A percentile compares a stretch with the other conserved stretches of the same genome.
Conservation (phyloP, 2,329 filamentous ascomycete species). For the Fusarium proliferatum region DNA sequence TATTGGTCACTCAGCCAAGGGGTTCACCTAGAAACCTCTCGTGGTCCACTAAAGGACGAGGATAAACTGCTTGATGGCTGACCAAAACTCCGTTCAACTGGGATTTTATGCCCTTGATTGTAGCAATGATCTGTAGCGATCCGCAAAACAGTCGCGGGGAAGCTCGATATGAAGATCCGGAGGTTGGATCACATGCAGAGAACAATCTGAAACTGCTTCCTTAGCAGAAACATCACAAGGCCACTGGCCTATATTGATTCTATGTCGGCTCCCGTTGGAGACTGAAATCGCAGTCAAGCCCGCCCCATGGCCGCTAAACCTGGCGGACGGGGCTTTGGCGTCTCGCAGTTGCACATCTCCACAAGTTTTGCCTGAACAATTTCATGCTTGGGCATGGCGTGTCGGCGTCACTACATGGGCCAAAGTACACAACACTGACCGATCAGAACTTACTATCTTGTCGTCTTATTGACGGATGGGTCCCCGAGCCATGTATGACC, state of each 20-base stretch:
- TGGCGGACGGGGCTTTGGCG: conserved; percentile 9
- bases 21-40: conserved; percentile 20
- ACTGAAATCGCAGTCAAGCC: conserved; percentile 33
- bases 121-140: conserved; percentile 25
- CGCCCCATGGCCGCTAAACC: conserved; percentile 8
- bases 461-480: conserved; percentile 12
- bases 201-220: conserved; percentile 30
- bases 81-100: conserved; percentile 28
- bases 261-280: conserved; percentile 38
- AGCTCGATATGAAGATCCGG: conserved; percentile 27
- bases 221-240: conserved; percentile 35
- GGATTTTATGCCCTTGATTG: conserved; percentile 9
- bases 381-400: conserved; percentile 32
- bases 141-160: conserved; percentile 24
- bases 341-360: conserved; percentile 36
- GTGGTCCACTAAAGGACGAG: conserved; percentile 21
- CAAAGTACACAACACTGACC: conserved; percentile 24
- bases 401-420: conserved; percentile 31
- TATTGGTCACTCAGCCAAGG: conserved; percentile 33
- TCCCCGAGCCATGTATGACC: conserved; percentile 36
- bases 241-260: conserved; percentile 36
- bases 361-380: conserved; percentile 36
- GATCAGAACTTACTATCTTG: conserved; percentile 10
- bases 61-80: conserved; percentile 14
- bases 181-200: conserved; percentile 26